Base-by-base conservation (phyloP, 225 moss, liverwort and hornwort species). In the Sphagnum tenellum region DNA sequence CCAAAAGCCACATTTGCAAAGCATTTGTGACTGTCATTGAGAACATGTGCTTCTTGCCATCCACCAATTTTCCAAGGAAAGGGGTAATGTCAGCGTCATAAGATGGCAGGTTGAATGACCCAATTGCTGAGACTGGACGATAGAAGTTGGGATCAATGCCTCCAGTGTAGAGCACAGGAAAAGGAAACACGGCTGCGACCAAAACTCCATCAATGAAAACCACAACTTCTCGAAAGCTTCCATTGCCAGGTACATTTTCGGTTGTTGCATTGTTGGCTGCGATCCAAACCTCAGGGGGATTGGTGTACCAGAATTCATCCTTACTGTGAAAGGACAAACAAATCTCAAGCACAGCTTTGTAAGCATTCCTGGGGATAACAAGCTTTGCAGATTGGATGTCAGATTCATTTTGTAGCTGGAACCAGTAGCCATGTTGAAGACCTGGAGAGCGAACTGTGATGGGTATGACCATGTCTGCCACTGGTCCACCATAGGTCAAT, bases 241-340 rank as follows among this genome's bases (percentile, higher is more conserved):
- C 92, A 13, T 98, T 98, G 1, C 86, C 92, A 1, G 92, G 80
- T 7, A 73, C 52, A 29, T 29, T 0, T 3, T 57, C n/a, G 2
- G 7, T 9, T 52, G 89, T 85, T 50, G 92, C 53, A 64, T 98
- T 98, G 82, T 92, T 92, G 2, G 89, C 85, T 13, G 10, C 46
- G 11, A 92, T 65, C 71, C 75, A 98, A 4, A 74, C 75, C 50
- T 88, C 89, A 0, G 96, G 96, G 3, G 88, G 86, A 52, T 98
- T 92, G 1, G 88, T 81, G 70, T 92, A 92, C 96, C 96, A 98
- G 64, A 98, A 98, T 59, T 98, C 96, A 65, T 98, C 96, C 7
- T 62, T 58, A 48, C 72, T 77, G 66, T 98, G 92, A 13, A 74
- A 85, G 29, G 96, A 98, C 48, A 98, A 65, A 62, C 92, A 98